Evolutionary conservation across 2,329 filamentous ascomycete genomes (phyloP), one percentile per base, ranked within the genome.

Genomic region (Paramyrothecium roridum): DNA sequence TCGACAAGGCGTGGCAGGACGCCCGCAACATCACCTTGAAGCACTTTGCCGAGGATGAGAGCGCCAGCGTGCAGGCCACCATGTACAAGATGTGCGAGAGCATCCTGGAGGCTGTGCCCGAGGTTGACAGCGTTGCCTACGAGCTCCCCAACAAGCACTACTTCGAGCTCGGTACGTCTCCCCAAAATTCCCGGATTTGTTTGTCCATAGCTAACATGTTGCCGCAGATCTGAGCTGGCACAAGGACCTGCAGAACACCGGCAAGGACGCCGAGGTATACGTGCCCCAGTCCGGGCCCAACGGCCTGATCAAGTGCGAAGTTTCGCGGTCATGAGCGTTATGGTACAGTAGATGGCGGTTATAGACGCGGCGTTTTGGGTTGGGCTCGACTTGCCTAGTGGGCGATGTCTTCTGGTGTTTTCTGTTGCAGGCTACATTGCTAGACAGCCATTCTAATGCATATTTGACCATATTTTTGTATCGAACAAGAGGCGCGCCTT

Each of bases 61-160:
- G 91, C 66, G 90, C 95, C 49, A 96, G 91, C 65, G 95, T 99
- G 22, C 95, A 99, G 77, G 88, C 87, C 65, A 98, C 93, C 58
- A 98, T 99, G 95, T 99, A 97, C 80, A 96, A 97, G 80, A 99
- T 99, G 93, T 87, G 84, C 65, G 89, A 93, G 72, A 80, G 88
- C 72, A 96, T 99, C 63, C 80, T 99, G 53, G 88, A 83, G 10
- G 84, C 80, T 21, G 89, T 87, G 22, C 88, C 91, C 16, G 79
- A 87, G 60, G 83, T 92, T 21, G 83, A 88, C 48, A 80, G 81
- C 21, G 90, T 95, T 46, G 84, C 88, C 65, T 98, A 97, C 71
- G 81, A 88, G 10, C 80, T 99, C 67, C 95, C 95, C 12, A 99
- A 99, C 80, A 98, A 97, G 80, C 95, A 99, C 76, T 98, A 97